Conservation (phyloP, 148 eudicot genomes). For the Pouteria glomerata region DNA sequence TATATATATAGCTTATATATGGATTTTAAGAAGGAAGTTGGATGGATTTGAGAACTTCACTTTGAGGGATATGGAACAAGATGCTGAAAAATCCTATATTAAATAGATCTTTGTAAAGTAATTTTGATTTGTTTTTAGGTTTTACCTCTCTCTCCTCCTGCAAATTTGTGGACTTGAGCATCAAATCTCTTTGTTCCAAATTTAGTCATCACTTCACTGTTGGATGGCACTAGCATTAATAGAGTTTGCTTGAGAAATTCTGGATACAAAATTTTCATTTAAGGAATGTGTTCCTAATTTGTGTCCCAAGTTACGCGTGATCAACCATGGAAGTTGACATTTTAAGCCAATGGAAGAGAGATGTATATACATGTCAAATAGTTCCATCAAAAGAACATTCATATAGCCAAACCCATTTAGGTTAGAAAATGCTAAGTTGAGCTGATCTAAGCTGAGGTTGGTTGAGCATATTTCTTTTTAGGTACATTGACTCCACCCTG, state of each 20-base stretch:
- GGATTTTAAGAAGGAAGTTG: not conserved
- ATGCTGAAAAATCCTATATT: too few relatives aligned
- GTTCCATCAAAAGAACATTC: too few relatives aligned
- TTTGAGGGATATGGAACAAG: not conserved
- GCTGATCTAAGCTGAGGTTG: too few relatives aligned
- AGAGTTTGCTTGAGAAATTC: too few relatives aligned
- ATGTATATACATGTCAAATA: too few relatives aligned
- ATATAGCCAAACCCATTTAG: too few relatives aligned
- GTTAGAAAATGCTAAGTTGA: too few relatives aligned
- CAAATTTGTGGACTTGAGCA: not conserved
- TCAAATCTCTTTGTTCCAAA: not conserved
- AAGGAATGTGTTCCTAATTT: not conserved
- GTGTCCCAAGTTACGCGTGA: not conserved
- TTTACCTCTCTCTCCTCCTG: not conserved
- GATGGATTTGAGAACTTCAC: not conserved
- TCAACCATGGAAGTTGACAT: not conserved
- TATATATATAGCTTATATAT: not conserved
- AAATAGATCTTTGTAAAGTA: too few relatives aligned
- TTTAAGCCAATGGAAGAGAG: not conserved
- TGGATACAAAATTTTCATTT: too few relatives aligned
- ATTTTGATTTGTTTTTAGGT: not conserved
- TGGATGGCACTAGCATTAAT: too few relatives aligned
- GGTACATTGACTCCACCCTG: too few relatives aligned
- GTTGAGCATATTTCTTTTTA: too few relatives aligned
- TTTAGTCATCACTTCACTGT: not conserved